Evolutionary conservation across 352 stramenopile genomes (phyloP).

Genomic region (Blastocystis sp.): DNA sequence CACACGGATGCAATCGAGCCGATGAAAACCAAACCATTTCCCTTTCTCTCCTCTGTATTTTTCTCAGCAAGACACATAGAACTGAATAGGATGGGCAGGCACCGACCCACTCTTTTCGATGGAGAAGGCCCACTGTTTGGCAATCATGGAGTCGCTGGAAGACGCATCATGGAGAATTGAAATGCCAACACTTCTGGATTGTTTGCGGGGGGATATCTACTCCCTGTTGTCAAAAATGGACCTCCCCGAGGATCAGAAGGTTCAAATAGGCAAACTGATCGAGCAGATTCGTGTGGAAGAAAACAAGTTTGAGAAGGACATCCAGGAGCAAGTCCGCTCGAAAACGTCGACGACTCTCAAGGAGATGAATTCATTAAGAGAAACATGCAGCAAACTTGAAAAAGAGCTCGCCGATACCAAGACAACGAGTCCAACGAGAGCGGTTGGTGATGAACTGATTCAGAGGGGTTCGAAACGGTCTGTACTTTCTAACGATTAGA

Average conservation of each 20-base stretch:
- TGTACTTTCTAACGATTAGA: neutral
- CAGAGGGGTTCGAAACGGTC: neutral
- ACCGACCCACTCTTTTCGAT: neutral
- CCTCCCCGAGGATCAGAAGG: constrained; percentile 25
- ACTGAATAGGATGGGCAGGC: neutral
- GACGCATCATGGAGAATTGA: constrained; percentile 33
- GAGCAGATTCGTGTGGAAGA: constrained; percentile 57
- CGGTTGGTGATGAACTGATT: neutral
- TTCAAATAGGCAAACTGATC: constrained; percentile 45
- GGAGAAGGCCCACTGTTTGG: neutral
- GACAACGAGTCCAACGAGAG: neutral
- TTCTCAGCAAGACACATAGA: neutral
- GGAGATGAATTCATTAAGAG: constrained; percentile 12
- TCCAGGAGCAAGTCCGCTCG: neutral
- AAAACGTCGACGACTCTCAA: constrained; percentile 3
- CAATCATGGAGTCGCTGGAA: constrained; percentile 15
- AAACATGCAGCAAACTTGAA: neutral
- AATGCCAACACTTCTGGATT: constrained; percentile 60
- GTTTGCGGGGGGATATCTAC: constrained; percentile 44
- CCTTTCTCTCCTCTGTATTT: constrained; percentile 2
- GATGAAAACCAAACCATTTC: too few relatives aligned
- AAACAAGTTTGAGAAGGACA: constrained; percentile 41
- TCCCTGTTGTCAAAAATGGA: constrained; percentile 35
- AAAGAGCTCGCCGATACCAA: neutral
- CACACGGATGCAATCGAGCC: neutral